Evolutionary conservation across 75 land plant genomes (phyloP).

Genomic region (Adiantum capillusveneris): DNA sequence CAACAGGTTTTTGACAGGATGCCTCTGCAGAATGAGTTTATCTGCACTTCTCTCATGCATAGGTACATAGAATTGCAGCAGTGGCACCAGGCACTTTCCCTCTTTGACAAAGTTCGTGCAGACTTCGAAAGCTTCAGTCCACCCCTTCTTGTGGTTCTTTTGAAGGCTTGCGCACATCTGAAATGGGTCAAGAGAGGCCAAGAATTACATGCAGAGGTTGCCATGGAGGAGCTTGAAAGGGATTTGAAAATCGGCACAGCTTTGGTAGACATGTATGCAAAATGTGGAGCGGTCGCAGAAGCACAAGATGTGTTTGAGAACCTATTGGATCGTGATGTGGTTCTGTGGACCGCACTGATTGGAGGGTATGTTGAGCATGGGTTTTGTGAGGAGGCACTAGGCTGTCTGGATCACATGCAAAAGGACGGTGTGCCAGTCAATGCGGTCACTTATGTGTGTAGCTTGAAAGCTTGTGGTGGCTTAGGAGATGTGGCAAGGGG

Average conservation of each 20-base stretch:
- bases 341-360: constrained; percentile 15
- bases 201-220: constrained; percentile 3
- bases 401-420: constrained; percentile 13
- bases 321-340: constrained; percentile 2
- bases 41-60: constrained; percentile 11
- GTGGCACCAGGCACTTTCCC: constrained; percentile 2
- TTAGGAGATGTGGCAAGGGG: constrained; percentile 42
- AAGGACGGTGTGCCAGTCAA: constrained; percentile 11
- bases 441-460: constrained; percentile 15
- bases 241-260: constrained; percentile 8
- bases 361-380: constrained; percentile 11
- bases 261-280: constrained; percentile 18
- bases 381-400: constrained; percentile 4
- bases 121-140: constrained; percentile 2
- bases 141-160: constrained; percentile 4
- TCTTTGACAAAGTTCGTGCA: neutral
- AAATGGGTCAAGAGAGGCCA: neutral
- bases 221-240: neutral
- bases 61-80: constrained; percentile 2
- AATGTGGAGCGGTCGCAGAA: constrained; percentile 9
- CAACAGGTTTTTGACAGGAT: constrained; percentile 5
- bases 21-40: constrained; percentile 5
- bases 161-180: constrained; percentile 8
- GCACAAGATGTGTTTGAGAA: constrained; percentile 15
- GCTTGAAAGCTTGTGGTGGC: constrained; percentile 34